Evolutionary conservation across 331 rosid species (phyloP).

Genomic region (Dryas integrifolia): DNA sequence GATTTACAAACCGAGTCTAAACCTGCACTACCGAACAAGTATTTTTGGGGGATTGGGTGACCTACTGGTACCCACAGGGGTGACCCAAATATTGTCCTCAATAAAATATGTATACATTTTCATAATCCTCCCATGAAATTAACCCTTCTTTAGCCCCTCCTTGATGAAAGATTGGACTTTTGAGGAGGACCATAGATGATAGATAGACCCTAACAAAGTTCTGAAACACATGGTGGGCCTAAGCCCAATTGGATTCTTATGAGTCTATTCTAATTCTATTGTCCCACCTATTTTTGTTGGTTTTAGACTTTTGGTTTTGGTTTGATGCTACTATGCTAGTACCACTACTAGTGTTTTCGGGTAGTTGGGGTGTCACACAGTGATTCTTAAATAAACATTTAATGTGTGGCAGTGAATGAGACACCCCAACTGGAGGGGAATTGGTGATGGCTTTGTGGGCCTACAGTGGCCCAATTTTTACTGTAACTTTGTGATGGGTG

Average conservation of each 20-base stretch:
- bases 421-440: conserved; percentile 28
- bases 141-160: neutral
- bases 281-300: neutral
- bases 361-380: neutral
- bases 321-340: neutral
- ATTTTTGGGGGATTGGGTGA: too few species aligned
- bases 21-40: too few species aligned
- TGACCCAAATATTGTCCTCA: too few species aligned
- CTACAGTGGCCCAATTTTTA: neutral
- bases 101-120: neutral
- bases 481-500: neutral
- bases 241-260: conserved; percentile 15
- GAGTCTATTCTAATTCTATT: neutral
- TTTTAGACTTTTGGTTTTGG: conserved; percentile 4
- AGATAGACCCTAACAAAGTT: neutral
- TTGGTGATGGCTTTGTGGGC: conserved; percentile 1
- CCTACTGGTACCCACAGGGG: too few species aligned
- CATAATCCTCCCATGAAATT: neutral
- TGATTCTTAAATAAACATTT: conserved; percentile 11
- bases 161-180: neutral
- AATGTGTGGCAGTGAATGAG: conserved; percentile 29
- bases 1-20: too few species aligned
- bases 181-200: neutral
- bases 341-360: too few species aligned
- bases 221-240: conserved; percentile 29